A percentile compares a stretch with the other conserved stretches of the same genome.
Evolutionary conservation across 768 basidiomycete genomes (phyloP).

Genomic region (Hydnomerulius pinastri): DNA sequence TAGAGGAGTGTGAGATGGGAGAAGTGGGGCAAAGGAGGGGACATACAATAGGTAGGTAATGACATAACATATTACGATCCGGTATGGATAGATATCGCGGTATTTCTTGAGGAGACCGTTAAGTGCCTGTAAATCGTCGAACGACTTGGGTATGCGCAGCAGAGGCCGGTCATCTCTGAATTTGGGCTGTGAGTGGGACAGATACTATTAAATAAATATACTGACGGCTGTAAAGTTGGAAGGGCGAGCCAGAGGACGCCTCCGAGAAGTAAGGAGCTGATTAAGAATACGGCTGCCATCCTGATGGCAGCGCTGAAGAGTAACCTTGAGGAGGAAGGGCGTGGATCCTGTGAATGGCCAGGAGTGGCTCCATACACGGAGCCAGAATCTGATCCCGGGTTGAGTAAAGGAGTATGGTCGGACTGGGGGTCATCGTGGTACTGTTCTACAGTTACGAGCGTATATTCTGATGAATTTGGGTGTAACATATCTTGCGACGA

Average conservation of each 20-base stretch:
- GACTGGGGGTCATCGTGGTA: conserved; percentile 35
- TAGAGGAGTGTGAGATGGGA: conserved; percentile 33
- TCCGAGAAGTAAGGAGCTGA: conserved; percentile 70
- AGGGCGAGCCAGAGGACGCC: conserved; percentile 80
- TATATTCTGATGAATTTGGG: conserved; percentile 54
- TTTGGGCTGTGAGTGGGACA: conserved; percentile 8
- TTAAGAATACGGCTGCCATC: conserved; percentile 75
- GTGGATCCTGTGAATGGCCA: conserved; percentile 21
- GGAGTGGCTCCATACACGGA: conserved; percentile 52
- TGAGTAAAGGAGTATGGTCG: conserved; percentile 42
- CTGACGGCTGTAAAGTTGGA: conserved; percentile 77
- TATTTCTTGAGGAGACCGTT: conserved; percentile 91
- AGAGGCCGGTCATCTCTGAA: conserved; percentile 70
- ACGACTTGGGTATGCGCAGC: conserved; percentile 85
- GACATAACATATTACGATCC: conserved; percentile 86
- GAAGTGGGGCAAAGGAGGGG: conserved; percentile 3
- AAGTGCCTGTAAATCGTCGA: conserved; percentile 81
- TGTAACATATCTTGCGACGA: conserved; percentile 19
- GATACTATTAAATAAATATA: conserved; percentile 17
- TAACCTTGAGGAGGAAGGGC: conserved; percentile 51
- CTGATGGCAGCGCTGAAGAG: conserved; percentile 82
- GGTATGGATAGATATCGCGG: conserved; percentile 81
- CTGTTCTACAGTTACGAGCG: conserved; percentile 58
- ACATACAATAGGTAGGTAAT: conserved; percentile 91
- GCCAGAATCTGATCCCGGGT: conserved; percentile 40